Evolutionary conservation across 345 rosid species (phyloP), one percentile per base, ranked within the genome.

Genomic region (Camelina neglecta): DNA sequence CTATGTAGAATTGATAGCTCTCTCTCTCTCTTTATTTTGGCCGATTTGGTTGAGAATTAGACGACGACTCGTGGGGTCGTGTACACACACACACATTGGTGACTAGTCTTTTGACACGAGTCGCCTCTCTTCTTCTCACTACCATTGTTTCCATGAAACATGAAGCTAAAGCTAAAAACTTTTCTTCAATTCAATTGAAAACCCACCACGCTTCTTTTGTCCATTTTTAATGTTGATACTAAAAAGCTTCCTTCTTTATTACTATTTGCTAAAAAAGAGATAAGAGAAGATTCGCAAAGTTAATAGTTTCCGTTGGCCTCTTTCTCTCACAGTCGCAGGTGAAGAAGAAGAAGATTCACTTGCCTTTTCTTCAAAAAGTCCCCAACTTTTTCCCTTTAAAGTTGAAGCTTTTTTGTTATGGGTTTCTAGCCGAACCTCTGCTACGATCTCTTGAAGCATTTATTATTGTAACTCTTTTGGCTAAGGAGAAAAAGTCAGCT

Each of bases 191-290:
- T 74, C 84, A 58, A 62, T 68, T 80, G 65, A 78, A 29, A 67
- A 78, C 80, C 82, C 82, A 88, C 83, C 85, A 79, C 72, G 69
- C 83, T 84, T 62, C 62, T 78, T 79, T 69, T 75, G 87, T 56
- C 53, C 83, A 86, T 85, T 89, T 50, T 87, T 84, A 55, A 85
- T 80, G 86, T 82, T 11, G 4, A 29, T 29, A 29, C 31, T 29
- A 29, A 60, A 73, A 83, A 67, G 73, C 65, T 51, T 55, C 16
- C 61, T 58, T 65, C 71, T 79, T 73, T 77, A 59, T 71, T 26
- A 4, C 2, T 29, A 29, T 29, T 26, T 76, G 48, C 76, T 51
- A 18, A 73, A 73, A 86, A 82, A 50, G 83, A 47, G 16, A 39
- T 4, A 66, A 66, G 31, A 29, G 31, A 29, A 64, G 82, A 65